A percentile compares a stretch with the other conserved stretches of the same genome.
These are phyloP conservation scores for Fusarium algeriense DNA, from an alignment of 2,329 filamentous ascomycete species.

Conservation along the genomic window DNA sequence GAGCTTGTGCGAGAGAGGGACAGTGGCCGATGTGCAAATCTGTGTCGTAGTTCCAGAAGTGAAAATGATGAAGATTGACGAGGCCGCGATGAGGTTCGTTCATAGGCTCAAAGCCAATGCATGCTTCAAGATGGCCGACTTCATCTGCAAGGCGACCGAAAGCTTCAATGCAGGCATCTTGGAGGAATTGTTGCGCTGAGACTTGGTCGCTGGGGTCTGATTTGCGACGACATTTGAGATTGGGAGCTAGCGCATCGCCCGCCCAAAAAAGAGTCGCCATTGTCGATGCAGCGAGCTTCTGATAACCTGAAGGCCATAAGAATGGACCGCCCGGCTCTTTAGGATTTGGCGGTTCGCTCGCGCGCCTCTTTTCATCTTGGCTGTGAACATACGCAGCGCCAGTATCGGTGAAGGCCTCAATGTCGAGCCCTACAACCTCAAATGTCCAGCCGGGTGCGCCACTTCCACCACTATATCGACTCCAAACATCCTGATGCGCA, in stretches of 20 bases:
- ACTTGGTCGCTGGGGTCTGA: conserved; percentile 36
- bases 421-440: conserved; percentile 55
- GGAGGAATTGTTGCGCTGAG: conserved; percentile 49
- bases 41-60: conserved; percentile 58
- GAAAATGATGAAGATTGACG: conserved; percentile 55
- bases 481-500: conserved; percentile 59
- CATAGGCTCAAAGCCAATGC: conserved; percentile 57
- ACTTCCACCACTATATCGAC: conserved; percentile 57
- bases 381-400: conserved; percentile 54
- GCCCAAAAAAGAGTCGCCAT: conserved; percentile 50
- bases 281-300: conserved; percentile 54
- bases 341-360: conserved; percentile 43
- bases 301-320: conserved; percentile 54
- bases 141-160: conserved; percentile 53
- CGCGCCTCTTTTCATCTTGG: conserved; percentile 50
- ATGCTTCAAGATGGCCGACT: conserved; percentile 50
- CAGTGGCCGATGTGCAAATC: conserved; percentile 58
- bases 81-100: conserved; percentile 59
- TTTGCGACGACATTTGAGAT: conserved; percentile 42
- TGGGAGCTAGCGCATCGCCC: conserved; percentile 48
- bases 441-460: conserved; percentile 59
- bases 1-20: conserved; percentile 53
- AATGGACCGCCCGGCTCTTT: conserved; percentile 54
- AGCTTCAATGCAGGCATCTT: conserved; percentile 52
- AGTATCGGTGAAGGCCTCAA: conserved; percentile 52